Evolutionary conservation across 495 filamentous ascomycete species (phyloP), one percentile per base, ranked within the genome.

Genomic region (Tuber microsphaerosporum): DNA sequence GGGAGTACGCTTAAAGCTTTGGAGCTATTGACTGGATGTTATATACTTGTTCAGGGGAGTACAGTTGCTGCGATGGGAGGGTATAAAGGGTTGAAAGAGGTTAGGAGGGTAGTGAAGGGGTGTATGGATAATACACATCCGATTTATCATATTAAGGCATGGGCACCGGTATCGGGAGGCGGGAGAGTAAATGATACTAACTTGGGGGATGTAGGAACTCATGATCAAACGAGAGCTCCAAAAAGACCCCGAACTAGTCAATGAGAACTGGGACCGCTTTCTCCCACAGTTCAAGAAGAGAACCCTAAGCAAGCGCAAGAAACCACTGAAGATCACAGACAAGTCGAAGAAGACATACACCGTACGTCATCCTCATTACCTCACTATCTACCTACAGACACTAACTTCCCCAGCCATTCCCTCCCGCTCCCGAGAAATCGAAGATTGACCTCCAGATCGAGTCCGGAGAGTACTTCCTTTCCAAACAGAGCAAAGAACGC

Each of bases 211-310:
- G 42, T 37, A 83, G 86, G 94, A 97, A 84, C 88, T 98, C 83
- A 97, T 98, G 95, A 97, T 99, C 86, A 97, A 97, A 86, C 91
- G 94, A 42, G 96, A 99, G 85, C 87, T 99, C n/a, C 92, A 91
- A 71, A 97, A 97, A 84, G 94, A 98, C 82, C 94, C 94, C 2
- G 91, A 91, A 43, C 88, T 99, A 34, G 91, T 87, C 45, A 86
- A 91, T 80, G 93, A 98, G 84, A 93, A 91, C 80, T 99, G 95
- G 95, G 92, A 95, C 79, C 91, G 96, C 12, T 99, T 97, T 86
- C 86, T 99, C 45, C 95, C 95, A 37, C 93, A 99, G 84, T 99
- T 97, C 88, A 98, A 97, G 90, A 97, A 95, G 87, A 88, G 93
- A 75, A 97, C 90, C 69, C 88, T 97, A 74, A 92, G 89, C 84